A percentile compares a stretch with the other conserved stretches of the same genome.
Evolutionary conservation across 2,329 filamentous ascomycete species (phyloP).

Genomic region (Pseudogymnoascus sp.): DNA sequence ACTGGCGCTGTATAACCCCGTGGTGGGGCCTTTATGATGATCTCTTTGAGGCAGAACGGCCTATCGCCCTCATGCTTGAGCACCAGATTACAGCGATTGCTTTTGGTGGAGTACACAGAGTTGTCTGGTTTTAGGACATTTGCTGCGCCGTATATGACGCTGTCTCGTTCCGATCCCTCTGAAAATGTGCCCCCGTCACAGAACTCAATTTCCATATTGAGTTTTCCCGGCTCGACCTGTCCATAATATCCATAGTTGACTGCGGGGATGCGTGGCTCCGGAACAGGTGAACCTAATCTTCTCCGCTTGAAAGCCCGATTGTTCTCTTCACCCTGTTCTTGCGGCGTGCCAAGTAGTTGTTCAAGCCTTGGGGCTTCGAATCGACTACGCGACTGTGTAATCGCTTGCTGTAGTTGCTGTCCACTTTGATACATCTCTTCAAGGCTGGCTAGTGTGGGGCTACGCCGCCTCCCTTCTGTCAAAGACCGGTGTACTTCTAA

Average conservation of each 20-base stretch:
- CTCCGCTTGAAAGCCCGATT: conserved; percentile 57
- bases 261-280: conserved; percentile 39
- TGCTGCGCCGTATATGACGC: conserved; percentile 54
- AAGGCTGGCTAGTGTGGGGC: background rate
- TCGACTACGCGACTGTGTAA: background rate
- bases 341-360: conserved; percentile 3
- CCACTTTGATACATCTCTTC: background rate
- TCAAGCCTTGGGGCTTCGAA: background rate
- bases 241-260: conserved; percentile 82
- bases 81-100: conserved; percentile 80
- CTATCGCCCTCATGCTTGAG: conserved; percentile 73
- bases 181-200: conserved; percentile 73
- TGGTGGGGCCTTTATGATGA: conserved; percentile 80
- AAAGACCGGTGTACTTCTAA: background rate
- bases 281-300: conserved; percentile 59
- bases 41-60: conserved; percentile 74
- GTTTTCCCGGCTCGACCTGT: conserved; percentile 72
- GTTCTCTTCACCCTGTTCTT: conserved; percentile 31
- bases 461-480: background rate
- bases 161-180: conserved; percentile 43
- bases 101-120: conserved; percentile 84
- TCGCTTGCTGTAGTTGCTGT: background rate
- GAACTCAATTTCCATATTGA: conserved; percentile 82
- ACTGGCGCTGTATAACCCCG: conserved; percentile 77
- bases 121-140: conserved; percentile 78